Evolutionary conservation across 495 filamentous ascomycete species (phyloP).

Genomic region (Penicillium chermesinum): DNA sequence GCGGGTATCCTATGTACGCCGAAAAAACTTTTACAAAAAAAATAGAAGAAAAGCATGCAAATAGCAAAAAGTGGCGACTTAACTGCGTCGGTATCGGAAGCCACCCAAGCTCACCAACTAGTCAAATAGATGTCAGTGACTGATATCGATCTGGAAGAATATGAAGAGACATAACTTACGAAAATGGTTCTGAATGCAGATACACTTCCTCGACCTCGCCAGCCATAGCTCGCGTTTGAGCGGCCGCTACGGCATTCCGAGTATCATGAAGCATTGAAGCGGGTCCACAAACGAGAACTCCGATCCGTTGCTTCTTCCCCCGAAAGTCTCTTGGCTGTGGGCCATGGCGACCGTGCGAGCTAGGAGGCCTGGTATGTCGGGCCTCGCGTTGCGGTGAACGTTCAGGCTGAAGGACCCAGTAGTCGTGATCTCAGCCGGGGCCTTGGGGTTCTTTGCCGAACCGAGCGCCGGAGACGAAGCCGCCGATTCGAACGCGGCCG

Average conservation of each 20-base stretch:
- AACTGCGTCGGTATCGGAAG: no score
- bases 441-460: conserved; percentile 1
- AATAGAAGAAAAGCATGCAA: no score
- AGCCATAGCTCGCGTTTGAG: conserved; percentile 35
- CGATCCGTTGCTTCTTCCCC: conserved; percentile 27
- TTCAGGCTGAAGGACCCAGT: conserved; percentile 19
- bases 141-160: no score
- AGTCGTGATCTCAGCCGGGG: conserved; percentile 11
- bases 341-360: conserved; percentile 25
- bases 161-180: conserved; percentile 40
- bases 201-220: conserved; percentile 45
- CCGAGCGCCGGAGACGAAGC: conserved; percentile 9
- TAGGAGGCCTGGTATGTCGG: conserved; percentile 32
- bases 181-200: conserved; percentile 50
- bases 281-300: conserved; percentile 48
- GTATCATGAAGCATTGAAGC: conserved; percentile 46
- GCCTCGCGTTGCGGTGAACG: conserved; percentile 24
- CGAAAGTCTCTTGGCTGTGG: conserved; percentile 6
- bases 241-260: conserved; percentile 43
- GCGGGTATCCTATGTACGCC: no score
- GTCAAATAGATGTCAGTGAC: no score
- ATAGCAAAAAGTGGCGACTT: no score
- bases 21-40: no score
- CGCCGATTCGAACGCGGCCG: conserved; percentile 8
- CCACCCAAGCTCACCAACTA: no score